These are phyloP conservation scores for Podospora appendiculata DNA, from an alignment of 495 filamentous ascomycete species.

Conservation along the genomic window DNA sequence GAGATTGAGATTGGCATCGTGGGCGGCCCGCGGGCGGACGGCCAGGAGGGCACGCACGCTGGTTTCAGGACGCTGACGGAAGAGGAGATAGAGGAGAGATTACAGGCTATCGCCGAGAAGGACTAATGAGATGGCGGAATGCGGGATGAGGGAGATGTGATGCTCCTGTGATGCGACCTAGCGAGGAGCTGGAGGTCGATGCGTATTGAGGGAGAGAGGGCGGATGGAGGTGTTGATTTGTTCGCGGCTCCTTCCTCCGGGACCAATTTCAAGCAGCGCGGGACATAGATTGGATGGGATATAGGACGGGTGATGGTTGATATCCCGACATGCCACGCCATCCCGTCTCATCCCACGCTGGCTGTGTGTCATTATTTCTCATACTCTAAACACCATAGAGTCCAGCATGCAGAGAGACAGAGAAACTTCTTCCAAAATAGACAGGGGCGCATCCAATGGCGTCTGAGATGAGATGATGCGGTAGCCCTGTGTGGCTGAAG, in stretches of 20 bases:
- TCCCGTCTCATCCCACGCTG: constrained; percentile 6
- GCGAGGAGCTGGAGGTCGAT: constrained; percentile 7
- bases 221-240: constrained; percentile 2
- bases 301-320: constrained; percentile 11
- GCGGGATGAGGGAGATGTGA: constrained; percentile 7
- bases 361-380: constrained; percentile 10
- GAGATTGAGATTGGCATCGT: constrained; percentile 98
- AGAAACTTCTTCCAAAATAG: constrained; percentile 8
- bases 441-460: background rate
- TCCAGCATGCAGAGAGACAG: constrained; percentile 13
- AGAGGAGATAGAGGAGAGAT: constrained; percentile 95
- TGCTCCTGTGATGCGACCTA: constrained; percentile 3
- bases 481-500: constrained; percentile 17
- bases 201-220: background rate
- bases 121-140: constrained; percentile 49
- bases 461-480: background rate
- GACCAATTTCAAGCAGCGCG: constrained; percentile 3
- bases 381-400: constrained; percentile 8
- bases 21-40: constrained; percentile 70
- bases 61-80: constrained; percentile 85
- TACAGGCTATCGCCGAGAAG: constrained; percentile 97
- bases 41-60: constrained; percentile 67
- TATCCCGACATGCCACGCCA: constrained; percentile 7
- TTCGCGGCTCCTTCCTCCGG: background rate
- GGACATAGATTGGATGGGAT: constrained; percentile 1